Evolutionary conservation across 768 basidiomycete genomes (phyloP), one percentile per base, ranked within the genome.

Genomic region (Russula abietina): DNA sequence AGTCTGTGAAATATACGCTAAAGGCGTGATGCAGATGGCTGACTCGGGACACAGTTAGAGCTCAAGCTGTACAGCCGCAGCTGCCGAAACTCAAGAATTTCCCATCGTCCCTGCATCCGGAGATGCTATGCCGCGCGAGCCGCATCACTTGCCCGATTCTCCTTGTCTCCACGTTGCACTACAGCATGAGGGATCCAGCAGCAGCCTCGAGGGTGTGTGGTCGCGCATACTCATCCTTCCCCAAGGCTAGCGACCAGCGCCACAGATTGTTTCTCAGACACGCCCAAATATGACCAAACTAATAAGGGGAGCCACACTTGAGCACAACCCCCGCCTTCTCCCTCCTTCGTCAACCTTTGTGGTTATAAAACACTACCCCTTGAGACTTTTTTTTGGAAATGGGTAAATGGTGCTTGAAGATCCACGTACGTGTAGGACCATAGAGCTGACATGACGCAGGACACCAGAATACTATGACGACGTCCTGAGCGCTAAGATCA

Each of bases 401-500:
- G 88, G 88, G 87, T 64, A 85, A 84, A 84, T 88, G 86, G 87
- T 87, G 67, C 67, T 78, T 71, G 22, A 36, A 33, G 60, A 53
- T 61, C 46, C 46, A 46, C 53, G 43, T 54, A 60, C 61, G 48
- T 46, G 51, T 59, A 57, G 66, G 65, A 66, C 62, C 58, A 28
- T 60, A 38, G 57, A 28, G 11, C 53, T 61, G 38, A 50, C 26
- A 30, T 45, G 10, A 19, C 49, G 59, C 70, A 91, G 89, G 89
- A 88, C 87, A 19, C 74, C 82, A 46, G 83, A 84, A 71, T 83
- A 87, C 69, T 80, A 83, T 64, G 90, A 92, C 75, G 83, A 88
- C 70, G 83, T 91, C 39, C 75, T 92, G 11, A 80, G 81, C 67
- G 77, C 82, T 63, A 92, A 91, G 82, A 79, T 92, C 67, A 89